phyloP scores from a whole-genome alignment of 371 early-diverging fungal species.

The Mucor racemosus region DNA sequence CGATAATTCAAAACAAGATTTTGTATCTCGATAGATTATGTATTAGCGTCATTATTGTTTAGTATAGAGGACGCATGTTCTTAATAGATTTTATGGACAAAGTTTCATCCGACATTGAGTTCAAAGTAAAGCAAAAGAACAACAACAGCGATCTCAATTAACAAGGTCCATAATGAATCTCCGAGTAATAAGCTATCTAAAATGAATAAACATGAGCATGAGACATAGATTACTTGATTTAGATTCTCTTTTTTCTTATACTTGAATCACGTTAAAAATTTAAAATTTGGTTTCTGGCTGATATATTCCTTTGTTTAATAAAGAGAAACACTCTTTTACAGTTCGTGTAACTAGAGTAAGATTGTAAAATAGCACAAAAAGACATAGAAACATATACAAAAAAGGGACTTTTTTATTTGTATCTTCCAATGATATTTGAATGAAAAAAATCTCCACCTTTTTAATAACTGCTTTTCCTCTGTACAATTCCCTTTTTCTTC shows the following conservation, averaged over 20 bases:
- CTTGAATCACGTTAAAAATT: background rate
- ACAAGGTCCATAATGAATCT: background rate
- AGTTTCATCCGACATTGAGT: background rate
- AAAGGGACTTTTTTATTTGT: constrained; percentile 13
- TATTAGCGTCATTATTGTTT: background rate
- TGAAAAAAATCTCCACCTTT: constrained; percentile 14
- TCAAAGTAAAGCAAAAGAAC: background rate
- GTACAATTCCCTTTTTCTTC: constrained; percentile 1
- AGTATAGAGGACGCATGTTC: background rate
- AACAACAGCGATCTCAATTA: background rate
- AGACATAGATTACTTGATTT: background rate
- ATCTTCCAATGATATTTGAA: constrained; percentile 12
- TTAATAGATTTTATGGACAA: background rate
- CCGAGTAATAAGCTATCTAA: background rate
- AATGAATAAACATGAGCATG: too few species aligned
- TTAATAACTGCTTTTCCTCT: constrained; percentile 1
- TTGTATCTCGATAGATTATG: too few species aligned
- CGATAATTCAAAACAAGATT: background rate
- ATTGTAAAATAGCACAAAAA: background rate
- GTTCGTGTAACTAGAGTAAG: background rate
- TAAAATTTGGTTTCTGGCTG: background rate
- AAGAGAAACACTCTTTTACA: background rate
- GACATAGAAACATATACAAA: background rate
- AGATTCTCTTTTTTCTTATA: background rate
- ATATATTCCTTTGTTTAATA: background rate